Conservation (phyloP, 306 rosid genomes). For the Acmispon strigosus region DNA sequence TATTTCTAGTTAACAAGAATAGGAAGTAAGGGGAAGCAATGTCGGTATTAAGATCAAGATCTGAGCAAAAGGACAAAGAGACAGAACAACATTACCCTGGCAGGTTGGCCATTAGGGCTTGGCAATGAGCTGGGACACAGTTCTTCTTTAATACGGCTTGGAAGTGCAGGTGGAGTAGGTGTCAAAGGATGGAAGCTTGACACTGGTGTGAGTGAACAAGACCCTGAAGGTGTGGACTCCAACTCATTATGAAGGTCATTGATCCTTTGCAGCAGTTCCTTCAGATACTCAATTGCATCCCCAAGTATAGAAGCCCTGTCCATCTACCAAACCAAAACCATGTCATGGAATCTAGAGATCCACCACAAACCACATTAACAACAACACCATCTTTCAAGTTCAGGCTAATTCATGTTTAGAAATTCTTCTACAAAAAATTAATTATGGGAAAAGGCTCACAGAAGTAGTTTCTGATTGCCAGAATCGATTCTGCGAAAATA, state of each 20-base stretch:
- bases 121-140: slow-evolving; percentile 72
- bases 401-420: not conserved
- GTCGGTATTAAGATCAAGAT: too few species aligned
- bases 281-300: slow-evolving; percentile 92
- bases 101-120: slow-evolving; percentile 73
- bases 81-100: slow-evolving; percentile 50
- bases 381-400: not conserved
- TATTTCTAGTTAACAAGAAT: not conserved
- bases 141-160: slow-evolving; percentile 75
- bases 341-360: not conserved
- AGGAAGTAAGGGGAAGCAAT: slow-evolving; percentile 2
- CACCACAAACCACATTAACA: not conserved
- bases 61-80: not conserved
- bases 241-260: slow-evolving; percentile 78
- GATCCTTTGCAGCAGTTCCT: slow-evolving; percentile 86
- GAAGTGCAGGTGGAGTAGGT: slow-evolving; percentile 66
- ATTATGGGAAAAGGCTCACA: too few species aligned
- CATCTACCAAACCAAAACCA: slow-evolving; percentile 46
- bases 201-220: slow-evolving; percentile 50
- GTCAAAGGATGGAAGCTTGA: slow-evolving; percentile 79
- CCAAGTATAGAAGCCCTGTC: slow-evolving; percentile 99
- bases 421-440: too few species aligned
- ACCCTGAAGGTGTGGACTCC: slow-evolving; percentile 60
- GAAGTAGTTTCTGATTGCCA: too few species aligned
- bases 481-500: too few species aligned